Conservation (phyloP, 129 eudicot species). For the Flaveria sonorensis region DNA sequence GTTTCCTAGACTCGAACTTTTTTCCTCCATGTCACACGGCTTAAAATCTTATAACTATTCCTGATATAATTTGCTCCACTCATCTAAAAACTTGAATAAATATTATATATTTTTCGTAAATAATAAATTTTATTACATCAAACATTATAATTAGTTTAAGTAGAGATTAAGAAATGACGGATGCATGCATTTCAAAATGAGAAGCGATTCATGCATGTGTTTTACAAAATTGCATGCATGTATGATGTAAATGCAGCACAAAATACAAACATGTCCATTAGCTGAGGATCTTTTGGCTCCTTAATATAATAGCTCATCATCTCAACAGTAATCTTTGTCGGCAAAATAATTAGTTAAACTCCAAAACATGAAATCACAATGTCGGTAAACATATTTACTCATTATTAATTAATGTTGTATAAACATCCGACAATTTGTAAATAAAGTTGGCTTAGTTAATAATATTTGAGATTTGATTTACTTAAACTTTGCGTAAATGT, state of each 20-base stretch:
- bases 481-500: not conserved
- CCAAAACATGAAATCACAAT: slow-evolving; percentile 5
- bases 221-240: not conserved
- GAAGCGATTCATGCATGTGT: slow-evolving; percentile 7
- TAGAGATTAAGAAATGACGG: not conserved
- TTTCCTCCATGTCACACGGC: too few relatives aligned
- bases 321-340: slow-evolving; percentile 6
- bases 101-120: not conserved
- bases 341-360: not conserved
- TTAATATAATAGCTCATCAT: not conserved
- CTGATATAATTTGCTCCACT: not conserved
- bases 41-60: too few relatives aligned
- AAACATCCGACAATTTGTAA: not conserved
- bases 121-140: not conserved
- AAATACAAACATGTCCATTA: slow-evolving; percentile 8
- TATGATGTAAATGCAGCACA: not conserved
- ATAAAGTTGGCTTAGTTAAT: not conserved
- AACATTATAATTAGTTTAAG: not conserved
- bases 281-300: not conserved
- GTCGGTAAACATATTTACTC: slow-evolving; percentile 2
- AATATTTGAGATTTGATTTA: not conserved
- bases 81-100: not conserved
- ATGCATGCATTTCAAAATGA: not conserved
- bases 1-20: too few relatives aligned
- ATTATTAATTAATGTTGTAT: not conserved